Evolutionary conservation across 139 green algal species (phyloP).

Genomic region (Chlamydomonas schloesseri): DNA sequence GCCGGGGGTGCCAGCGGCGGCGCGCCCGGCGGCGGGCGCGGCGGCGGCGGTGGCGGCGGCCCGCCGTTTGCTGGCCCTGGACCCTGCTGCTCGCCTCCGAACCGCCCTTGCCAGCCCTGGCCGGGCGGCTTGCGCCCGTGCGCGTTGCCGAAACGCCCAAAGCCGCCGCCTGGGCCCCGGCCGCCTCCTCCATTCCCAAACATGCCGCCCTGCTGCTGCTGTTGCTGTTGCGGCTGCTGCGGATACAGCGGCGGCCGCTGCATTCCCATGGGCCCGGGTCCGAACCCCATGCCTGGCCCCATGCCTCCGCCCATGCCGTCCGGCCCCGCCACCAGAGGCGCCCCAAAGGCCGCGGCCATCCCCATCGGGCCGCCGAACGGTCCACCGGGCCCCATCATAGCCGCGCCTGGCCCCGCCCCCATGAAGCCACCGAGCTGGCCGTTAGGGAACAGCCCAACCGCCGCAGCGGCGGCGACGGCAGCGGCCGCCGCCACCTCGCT

Average conservation of each 20-base stretch:
- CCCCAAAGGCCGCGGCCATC: background rate
- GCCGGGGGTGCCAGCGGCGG: background rate
- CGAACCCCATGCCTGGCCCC: background rate
- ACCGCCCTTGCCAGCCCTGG: slow-evolving; percentile 25
- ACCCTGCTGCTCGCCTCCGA: background rate
- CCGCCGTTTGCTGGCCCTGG: too few species aligned
- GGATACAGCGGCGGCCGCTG: background rate
- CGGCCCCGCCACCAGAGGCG: background rate
- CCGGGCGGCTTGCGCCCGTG: slow-evolving; percentile 7
- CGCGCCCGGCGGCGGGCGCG: background rate
- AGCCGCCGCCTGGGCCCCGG: background rate
- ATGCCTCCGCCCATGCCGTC: background rate
- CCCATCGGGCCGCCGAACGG: background rate
- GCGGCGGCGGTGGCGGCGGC: too few species aligned
- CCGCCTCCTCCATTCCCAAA: too few species aligned
- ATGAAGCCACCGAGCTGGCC: slow-evolving; percentile 6
- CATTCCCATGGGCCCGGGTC: background rate
- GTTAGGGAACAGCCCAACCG: background rate
- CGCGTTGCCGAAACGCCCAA: background rate
- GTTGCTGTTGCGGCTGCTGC: background rate
- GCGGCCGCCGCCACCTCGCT: background rate
- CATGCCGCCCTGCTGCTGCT: background rate
- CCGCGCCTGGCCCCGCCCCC: background rate
- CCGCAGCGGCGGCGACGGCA: slow-evolving; percentile 9
- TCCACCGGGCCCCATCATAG: slow-evolving; percentile 16